Percentiles rank a stretch among this genome's conserved stretches.
phyloP scores from a whole-genome alignment of 495 filamentous ascomycete species.

The Penicillium desertorum region DNA sequence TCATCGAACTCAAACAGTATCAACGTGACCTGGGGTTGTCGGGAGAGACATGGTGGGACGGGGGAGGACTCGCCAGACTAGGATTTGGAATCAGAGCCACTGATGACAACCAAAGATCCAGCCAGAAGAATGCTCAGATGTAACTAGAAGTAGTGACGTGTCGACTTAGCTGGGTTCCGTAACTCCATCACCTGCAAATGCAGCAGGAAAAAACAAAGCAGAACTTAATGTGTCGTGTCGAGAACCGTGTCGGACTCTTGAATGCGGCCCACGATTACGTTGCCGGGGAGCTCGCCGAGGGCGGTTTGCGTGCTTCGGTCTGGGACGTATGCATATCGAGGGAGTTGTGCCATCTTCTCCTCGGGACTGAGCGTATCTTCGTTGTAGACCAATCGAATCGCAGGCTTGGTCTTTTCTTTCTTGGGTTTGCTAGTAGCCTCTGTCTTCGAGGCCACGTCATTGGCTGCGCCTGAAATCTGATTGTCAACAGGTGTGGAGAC shows the following conservation, averaged over 20 bases:
- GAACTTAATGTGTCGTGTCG: slow-evolving; percentile 36
- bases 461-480: slow-evolving; percentile 49
- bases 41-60: slow-evolving; percentile 1
- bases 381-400: slow-evolving; percentile 68
- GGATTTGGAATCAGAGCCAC: slow-evolving; percentile 32
- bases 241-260: slow-evolving; percentile 39
- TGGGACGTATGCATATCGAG: slow-evolving; percentile 72
- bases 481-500: slow-evolving; percentile 61
- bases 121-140: slow-evolving; percentile 28
- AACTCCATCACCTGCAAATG: slow-evolving; percentile 15
- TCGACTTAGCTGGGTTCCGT: slow-evolving; percentile 49
- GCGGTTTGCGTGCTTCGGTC: slow-evolving; percentile 38
- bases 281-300: slow-evolving; percentile 40
- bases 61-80: slow-evolving; percentile 34
- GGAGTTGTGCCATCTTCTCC: slow-evolving; percentile 78
- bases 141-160: slow-evolving; percentile 37
- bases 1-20: not conserved
- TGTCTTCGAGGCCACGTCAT: slow-evolving; percentile 29
- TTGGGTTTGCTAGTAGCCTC: slow-evolving; percentile 57
- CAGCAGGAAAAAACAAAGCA: slow-evolving; percentile 5
- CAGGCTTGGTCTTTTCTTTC: slow-evolving; percentile 66
- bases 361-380: slow-evolving; percentile 79
- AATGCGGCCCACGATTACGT: slow-evolving; percentile 36
- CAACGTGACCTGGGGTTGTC: slow-evolving; percentile 7
- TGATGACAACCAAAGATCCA: slow-evolving; percentile 27